These are phyloP conservation scores for Arachis monticola DNA, from an alignment of 331 rosid species.

Conservation along the genomic window DNA sequence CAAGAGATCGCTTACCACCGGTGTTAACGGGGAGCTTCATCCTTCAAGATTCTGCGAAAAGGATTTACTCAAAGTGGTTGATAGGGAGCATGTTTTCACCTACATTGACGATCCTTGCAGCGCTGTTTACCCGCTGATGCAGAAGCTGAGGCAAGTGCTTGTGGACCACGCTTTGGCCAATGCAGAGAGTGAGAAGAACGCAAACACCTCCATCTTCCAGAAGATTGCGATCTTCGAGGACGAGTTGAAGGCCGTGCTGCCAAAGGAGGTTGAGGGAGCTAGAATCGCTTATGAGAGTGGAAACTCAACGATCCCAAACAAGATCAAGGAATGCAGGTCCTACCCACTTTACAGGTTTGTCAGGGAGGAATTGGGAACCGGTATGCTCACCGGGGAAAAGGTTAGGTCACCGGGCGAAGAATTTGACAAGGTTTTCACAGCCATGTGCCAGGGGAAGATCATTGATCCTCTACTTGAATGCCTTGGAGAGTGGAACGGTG, in stretches of 20 bases:
- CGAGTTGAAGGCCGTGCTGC: constrained; percentile 60
- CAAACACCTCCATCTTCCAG: constrained; percentile 76
- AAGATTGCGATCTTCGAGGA: constrained; percentile 76
- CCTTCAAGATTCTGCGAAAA: constrained; percentile 88
- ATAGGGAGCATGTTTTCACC: constrained; percentile 65
- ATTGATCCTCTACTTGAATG: constrained; percentile 81
- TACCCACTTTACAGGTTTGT: constrained; percentile 83
- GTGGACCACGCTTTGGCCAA: constrained; percentile 77
- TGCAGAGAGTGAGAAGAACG: constrained; percentile 61
- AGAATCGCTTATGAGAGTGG: constrained; percentile 67
- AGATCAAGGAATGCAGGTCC: constrained; percentile 72
- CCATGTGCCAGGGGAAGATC: constrained; percentile 69
- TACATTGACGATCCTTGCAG: constrained; percentile 81
- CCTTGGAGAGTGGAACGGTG: constrained; percentile 81
- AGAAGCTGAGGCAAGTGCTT: constrained; percentile 71
- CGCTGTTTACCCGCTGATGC: constrained; percentile 76
- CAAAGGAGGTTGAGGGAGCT: constrained; percentile 72
- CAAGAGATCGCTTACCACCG: constrained; percentile 63
- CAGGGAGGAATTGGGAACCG: constrained; percentile 62
- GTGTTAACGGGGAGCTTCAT: constrained; percentile 75
- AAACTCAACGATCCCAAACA: constrained; percentile 52
- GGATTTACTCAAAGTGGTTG: constrained; percentile 77
- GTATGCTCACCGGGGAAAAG: constrained; percentile 71
- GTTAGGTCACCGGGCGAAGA: constrained; percentile 77
- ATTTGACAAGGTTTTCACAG: constrained; percentile 69